Evolutionary conservation across 495 filamentous ascomycete genomes (phyloP).

Genomic region (Penicillium soppii): DNA sequence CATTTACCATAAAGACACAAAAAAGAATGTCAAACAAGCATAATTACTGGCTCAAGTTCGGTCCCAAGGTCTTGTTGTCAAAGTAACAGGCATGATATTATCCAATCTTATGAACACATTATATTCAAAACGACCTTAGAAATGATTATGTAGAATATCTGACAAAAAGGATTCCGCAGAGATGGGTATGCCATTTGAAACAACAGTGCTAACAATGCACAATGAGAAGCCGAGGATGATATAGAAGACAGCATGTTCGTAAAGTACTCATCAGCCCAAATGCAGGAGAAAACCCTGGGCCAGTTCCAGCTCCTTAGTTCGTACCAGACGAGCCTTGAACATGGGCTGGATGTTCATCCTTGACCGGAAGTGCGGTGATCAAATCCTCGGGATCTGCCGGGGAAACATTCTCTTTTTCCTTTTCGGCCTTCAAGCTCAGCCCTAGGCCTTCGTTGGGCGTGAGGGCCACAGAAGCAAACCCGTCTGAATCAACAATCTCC

Average conservation of each 20-base stretch:
- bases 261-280: not conserved
- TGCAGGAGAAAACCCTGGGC: not conserved
- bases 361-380: conserved; percentile 6
- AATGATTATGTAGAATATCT: not conserved
- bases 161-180: not conserved
- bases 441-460: conserved; percentile 14
- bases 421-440: not conserved
- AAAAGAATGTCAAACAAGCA: too few species aligned
- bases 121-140: not conserved
- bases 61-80: not conserved
- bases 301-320: not conserved
- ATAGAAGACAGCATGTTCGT: not conserved
- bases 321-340: conserved; percentile 1
- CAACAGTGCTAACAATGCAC: too few species aligned
- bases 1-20: too few species aligned
- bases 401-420: not conserved
- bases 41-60: not conserved
- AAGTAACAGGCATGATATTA: not conserved
- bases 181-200: not conserved
- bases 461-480: conserved; percentile 21
- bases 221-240: not conserved
- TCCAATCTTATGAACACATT: not conserved
- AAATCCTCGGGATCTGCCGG: not conserved
- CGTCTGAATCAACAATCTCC: conserved; percentile 13
- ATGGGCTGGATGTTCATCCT: not conserved